Percentiles rank a stretch among this genome's conserved stretches.
Evolutionary conservation across 805 yeast species (phyloP).

Genomic region (Myxozyma nipponensis): DNA sequence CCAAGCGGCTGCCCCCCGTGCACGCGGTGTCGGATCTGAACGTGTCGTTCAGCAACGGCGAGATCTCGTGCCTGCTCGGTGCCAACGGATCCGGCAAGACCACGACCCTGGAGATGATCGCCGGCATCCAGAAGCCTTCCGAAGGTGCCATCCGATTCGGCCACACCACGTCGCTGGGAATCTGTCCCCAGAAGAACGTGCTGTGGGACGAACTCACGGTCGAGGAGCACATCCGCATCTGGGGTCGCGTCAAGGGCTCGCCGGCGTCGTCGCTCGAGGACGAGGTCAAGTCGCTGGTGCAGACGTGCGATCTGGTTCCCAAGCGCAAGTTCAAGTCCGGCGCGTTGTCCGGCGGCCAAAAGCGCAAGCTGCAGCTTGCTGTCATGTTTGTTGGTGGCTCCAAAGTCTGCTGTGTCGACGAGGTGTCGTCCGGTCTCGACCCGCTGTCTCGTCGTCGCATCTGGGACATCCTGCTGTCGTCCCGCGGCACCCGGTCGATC

Average conservation of each 20-base stretch:
- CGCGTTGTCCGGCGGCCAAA: slow-evolving; percentile 38
- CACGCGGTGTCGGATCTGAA: slow-evolving; percentile 35
- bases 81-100: slow-evolving; percentile 42
- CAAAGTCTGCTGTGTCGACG: slow-evolving; percentile 38
- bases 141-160: slow-evolving; percentile 32
- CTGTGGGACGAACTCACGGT: slow-evolving; percentile 39
- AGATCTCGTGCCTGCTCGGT: slow-evolving; percentile 37
- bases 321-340: slow-evolving; percentile 30
- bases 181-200: slow-evolving; percentile 40
- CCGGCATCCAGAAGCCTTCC: slow-evolving; percentile 36
- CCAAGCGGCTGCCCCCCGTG: slow-evolving; percentile 25
- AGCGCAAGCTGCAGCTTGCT: slow-evolving; percentile 39
- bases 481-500: slow-evolving; percentile 34
- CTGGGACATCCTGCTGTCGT: slow-evolving; percentile 37
- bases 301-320: slow-evolving; percentile 33
- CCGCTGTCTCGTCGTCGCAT: slow-evolving; percentile 38
- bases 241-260: slow-evolving; percentile 37
- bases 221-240: slow-evolving; percentile 35
- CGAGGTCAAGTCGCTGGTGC: slow-evolving; percentile 28
- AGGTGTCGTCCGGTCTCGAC: slow-evolving; percentile 41
- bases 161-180: slow-evolving; percentile 32
- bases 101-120: slow-evolving; percentile 39
- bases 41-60: slow-evolving; percentile 33
- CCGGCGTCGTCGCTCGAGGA: slow-evolving; percentile 17
- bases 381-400: slow-evolving; percentile 39